These are phyloP conservation scores for Apiospora sp. DNA, from an alignment of 2,329 filamentous ascomycete species.

Conservation along the genomic window DNA sequence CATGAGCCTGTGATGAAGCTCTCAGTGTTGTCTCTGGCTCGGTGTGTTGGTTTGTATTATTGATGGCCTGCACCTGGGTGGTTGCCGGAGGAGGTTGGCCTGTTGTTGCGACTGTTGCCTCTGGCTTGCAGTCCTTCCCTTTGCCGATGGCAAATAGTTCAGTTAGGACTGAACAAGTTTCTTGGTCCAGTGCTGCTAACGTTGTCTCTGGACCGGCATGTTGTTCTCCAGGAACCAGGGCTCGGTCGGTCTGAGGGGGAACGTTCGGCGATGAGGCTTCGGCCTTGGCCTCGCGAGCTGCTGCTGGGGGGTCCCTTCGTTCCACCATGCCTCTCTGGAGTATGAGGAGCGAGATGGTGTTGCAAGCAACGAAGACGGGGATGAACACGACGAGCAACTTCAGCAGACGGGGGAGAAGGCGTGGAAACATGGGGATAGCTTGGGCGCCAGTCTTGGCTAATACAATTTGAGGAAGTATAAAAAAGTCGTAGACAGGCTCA, in stretches of 20 bases:
- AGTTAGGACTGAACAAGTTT: neutral
- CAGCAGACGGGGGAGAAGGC: neutral
- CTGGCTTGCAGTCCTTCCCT: neutral
- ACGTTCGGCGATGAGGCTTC: neutral
- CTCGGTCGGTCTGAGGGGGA: neutral
- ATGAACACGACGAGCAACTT: neutral
- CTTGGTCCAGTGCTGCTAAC: neutral
- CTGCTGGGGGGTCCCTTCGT: neutral
- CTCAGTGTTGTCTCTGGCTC: neutral
- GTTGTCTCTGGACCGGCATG: neutral
- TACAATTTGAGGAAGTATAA: neutral
- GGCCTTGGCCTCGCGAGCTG: neutral
- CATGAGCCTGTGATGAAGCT: neutral
- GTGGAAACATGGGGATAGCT: neutral
- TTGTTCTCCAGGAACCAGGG: neutral
- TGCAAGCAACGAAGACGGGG: neutral
- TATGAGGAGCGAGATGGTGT: neutral
- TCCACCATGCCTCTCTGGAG: neutral
- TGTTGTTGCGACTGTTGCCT: neutral
- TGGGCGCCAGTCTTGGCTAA: neutral
- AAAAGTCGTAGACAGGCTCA: neutral
- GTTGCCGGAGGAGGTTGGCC: neutral
- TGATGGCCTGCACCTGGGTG: neutral
- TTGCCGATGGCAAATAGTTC: neutral
- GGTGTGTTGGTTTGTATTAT: neutral